A percentile compares a stretch with the other conserved stretches of the same genome.
These are phyloP conservation scores for Verticillium alfalfae DNA, from an alignment of 2,329 filamentous ascomycete species.

Conservation along the genomic window DNA sequence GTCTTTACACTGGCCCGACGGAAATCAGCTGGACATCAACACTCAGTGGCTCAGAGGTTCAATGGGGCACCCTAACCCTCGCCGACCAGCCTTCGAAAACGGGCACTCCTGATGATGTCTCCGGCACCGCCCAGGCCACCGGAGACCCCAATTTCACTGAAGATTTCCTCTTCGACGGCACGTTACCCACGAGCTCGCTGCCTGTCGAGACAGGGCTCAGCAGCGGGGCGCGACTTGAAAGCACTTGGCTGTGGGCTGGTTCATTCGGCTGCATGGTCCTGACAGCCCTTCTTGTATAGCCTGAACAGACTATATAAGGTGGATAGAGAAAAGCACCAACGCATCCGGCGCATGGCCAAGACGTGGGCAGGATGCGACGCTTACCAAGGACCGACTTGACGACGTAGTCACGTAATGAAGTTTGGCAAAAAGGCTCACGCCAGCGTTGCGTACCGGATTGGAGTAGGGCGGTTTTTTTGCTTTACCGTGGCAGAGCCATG, in stretches of 20 bases:
- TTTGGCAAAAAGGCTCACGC: not conserved
- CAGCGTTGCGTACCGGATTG: not conserved
- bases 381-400: not conserved
- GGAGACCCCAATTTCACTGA: not conserved
- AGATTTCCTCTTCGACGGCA: slow-evolving; percentile 8
- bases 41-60: slow-evolving; percentile 31
- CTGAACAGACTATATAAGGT: not conserved
- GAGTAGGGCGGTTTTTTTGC: not conserved
- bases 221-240: slow-evolving; percentile 4
- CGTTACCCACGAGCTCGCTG: slow-evolving; percentile 7
- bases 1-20: slow-evolving; percentile 33
- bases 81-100: slow-evolving; percentile 26
- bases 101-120: not conserved
- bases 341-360: not conserved
- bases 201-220: slow-evolving; percentile 10
- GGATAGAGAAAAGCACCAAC: not conserved
- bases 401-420: not conserved
- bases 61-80: slow-evolving; percentile 39
- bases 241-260: not conserved
- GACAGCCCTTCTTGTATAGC: not conserved
- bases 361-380: not conserved
- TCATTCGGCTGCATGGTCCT: slow-evolving; percentile 6
- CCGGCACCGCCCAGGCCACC: not conserved
- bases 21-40: slow-evolving; percentile 39
- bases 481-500: not conserved